Conservation (phyloP, 176 grass and related monocot genomes). For the Luzula sylvatica region DNA sequence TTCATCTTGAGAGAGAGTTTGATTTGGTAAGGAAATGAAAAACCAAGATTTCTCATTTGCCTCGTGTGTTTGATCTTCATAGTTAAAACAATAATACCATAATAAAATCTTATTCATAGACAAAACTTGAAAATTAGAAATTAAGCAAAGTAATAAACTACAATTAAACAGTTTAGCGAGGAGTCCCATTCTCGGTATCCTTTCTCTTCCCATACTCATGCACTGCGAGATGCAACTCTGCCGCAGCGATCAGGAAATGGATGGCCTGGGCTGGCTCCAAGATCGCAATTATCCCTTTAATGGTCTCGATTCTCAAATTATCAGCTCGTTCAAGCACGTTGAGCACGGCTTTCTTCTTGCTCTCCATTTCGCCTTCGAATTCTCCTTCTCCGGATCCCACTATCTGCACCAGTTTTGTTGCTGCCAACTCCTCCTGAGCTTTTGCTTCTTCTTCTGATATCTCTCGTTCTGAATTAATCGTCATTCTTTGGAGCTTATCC, state of each 20-base stretch:
- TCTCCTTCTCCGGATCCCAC: slow-evolving; percentile 4
- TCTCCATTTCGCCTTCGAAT: slow-evolving; percentile 34
- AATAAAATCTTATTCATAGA: too few species aligned
- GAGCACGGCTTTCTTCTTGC: slow-evolving; percentile 17
- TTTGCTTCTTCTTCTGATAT: slow-evolving; percentile 37
- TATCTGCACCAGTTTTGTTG: slow-evolving; percentile 40
- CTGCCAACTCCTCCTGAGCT: slow-evolving; percentile 12
- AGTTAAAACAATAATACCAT: too few species aligned
- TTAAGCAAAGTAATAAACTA: too few species aligned
- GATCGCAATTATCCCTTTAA: slow-evolving; percentile 51
- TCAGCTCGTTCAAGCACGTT: slow-evolving; percentile 48
- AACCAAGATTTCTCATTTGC: too few species aligned
- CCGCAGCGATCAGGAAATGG: slow-evolving; percentile 67
- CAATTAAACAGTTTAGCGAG: too few species aligned
- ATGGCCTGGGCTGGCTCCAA: slow-evolving; percentile 43
- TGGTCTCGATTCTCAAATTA: slow-evolving; percentile 37
- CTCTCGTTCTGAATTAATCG: slow-evolving; percentile 36
- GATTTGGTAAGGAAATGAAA: too few species aligned
- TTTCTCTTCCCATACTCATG: slow-evolving; percentile 48
- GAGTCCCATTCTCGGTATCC: too few species aligned
- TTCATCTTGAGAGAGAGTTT: too few species aligned
- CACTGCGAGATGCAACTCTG: slow-evolving; percentile 55
- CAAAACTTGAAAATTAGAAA: too few species aligned
- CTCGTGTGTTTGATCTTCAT: too few species aligned
- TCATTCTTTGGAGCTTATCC: slow-evolving; percentile 40